Evolutionary conservation across 1,139 yeast species (phyloP).

Genomic region (Geotrichum aggregatum): DNA sequence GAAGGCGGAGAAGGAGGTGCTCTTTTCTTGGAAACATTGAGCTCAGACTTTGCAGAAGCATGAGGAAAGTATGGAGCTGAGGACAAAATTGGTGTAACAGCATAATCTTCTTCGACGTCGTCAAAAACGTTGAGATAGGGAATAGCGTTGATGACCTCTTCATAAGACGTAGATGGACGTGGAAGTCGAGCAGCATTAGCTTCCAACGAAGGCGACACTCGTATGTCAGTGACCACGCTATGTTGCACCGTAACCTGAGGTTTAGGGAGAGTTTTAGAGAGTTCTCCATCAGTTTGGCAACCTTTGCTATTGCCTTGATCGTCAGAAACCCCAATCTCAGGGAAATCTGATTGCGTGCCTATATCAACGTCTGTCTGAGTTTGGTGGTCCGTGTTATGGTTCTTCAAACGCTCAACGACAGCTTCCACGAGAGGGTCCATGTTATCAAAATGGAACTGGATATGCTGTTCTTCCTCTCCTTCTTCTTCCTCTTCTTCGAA

Average conservation of each 20-base stretch:
- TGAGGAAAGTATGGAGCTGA: slow-evolving; percentile 1
- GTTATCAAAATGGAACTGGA: slow-evolving; percentile 20
- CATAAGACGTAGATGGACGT: slow-evolving; percentile 16
- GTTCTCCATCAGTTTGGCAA: slow-evolving; percentile 13
- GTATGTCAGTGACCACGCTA: slow-evolving; percentile 3
- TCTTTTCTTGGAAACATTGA: slow-evolving; percentile 8
- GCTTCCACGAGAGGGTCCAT: slow-evolving; percentile 25
- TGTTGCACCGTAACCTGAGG: background rate
- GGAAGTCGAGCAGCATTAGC: background rate
- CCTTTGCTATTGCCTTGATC: slow-evolving; percentile 21
- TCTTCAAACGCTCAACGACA: slow-evolving; percentile 22
- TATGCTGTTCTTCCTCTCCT: slow-evolving; percentile 2
- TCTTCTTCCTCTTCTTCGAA: background rate
- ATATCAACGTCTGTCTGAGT: slow-evolving; percentile 26
- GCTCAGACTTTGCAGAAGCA: background rate
- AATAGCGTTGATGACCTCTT: slow-evolving; percentile 20
- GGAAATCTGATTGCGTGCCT: slow-evolving; percentile 20
- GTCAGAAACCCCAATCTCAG: slow-evolving; percentile 17
- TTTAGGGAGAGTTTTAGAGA: background rate
- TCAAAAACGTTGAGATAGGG: slow-evolving; percentile 14
- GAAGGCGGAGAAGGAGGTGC: slow-evolving; percentile 5
- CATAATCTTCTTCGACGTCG: slow-evolving; percentile 8
- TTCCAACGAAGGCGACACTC: slow-evolving; percentile 4
- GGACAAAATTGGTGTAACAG: slow-evolving; percentile 20
- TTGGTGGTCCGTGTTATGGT: slow-evolving; percentile 21